Evolutionary conservation across 1,284 basidiomycete species (phyloP), one percentile per base, ranked within the genome.

Genomic region (Pseudomicrostroma phylloplanum): DNA sequence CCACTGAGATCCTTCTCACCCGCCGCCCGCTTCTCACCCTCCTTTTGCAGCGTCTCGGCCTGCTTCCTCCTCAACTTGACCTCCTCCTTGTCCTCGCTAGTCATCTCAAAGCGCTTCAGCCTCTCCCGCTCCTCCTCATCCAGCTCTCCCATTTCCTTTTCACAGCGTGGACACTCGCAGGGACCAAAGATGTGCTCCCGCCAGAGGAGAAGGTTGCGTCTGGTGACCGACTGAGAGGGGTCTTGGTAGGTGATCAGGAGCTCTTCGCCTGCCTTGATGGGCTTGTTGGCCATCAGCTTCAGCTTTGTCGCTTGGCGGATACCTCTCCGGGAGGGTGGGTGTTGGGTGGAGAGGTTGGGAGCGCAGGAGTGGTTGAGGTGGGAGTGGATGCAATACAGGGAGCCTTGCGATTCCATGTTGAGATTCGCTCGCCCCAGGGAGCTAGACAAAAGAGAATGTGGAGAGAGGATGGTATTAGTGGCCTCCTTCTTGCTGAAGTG

Each of bases 341-440:
- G 91, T 19, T 85, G 85, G 23, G 89, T 86, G 42, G 87, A 87
- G 53, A 89, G 71, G 75, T 91, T 92, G 0, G 91, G 90, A 3
- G 80, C 77, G 79, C 91, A 94, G 15, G 84, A 84, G 78, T 93
- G 91, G 80, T 93, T 93, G 46, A 93, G 78, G 74, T 92, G 90
- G 1, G 89, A 88, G 79, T 94, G 91, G 9, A 94, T 83, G 7
- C 85, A 83, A 79, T 92, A 93, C 11, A 93, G 81, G 1, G 90
- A 91, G 4, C 91, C 91, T 65, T 91, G 89, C 1, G 87, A 86
- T 80, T 93, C 91, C 63, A 91, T 82, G 76, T 92, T 93, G 59
- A 93, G 84, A 69, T 86, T 90, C 85, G 91, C 89, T 54, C 88
- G 83, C 0, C 90, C 90, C n/a, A 92, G 80, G 0, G 87, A 84